phyloP scores from a whole-genome alignment of 768 basidiomycete genomes.

The Mrakia hoshinonis region DNA sequence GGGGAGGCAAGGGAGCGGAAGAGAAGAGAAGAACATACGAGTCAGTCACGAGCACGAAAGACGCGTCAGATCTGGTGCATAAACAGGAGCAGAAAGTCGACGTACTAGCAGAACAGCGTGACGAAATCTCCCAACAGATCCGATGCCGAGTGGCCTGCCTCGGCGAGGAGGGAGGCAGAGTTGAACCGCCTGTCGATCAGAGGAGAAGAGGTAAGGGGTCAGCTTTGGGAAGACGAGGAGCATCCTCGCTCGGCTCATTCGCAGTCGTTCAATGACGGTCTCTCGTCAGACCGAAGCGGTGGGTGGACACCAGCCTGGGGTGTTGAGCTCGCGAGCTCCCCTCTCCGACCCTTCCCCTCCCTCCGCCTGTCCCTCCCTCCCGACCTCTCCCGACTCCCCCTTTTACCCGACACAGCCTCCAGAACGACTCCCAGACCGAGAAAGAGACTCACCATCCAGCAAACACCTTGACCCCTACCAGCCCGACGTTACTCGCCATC shows the following conservation, averaged over 20 bases:
- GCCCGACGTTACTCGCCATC: slow-evolving; percentile 65
- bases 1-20: neutral
- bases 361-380: neutral
- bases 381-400: neutral
- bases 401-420: neutral
- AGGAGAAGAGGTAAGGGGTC: neutral
- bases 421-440: neutral
- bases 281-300: too few relatives aligned
- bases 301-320: too few relatives aligned
- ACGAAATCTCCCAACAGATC: slow-evolving; percentile 86
- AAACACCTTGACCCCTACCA: slow-evolving; percentile 73
- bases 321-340: neutral
- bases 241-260: too few relatives aligned
- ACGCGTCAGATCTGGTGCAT: too few relatives aligned
- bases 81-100: too few relatives aligned
- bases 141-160: slow-evolving; percentile 74
- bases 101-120: slow-evolving; percentile 69
- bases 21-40: too few relatives aligned
- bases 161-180: slow-evolving; percentile 80
- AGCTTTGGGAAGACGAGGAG: neutral
- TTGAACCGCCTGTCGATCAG: slow-evolving; percentile 48
- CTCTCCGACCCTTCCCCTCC: neutral
- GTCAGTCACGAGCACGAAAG: too few relatives aligned
- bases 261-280: too few relatives aligned
- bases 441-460: slow-evolving; percentile 68